Conservation (phyloP, 176 grass and related monocot species). For the Ensete ventricosum region DNA sequence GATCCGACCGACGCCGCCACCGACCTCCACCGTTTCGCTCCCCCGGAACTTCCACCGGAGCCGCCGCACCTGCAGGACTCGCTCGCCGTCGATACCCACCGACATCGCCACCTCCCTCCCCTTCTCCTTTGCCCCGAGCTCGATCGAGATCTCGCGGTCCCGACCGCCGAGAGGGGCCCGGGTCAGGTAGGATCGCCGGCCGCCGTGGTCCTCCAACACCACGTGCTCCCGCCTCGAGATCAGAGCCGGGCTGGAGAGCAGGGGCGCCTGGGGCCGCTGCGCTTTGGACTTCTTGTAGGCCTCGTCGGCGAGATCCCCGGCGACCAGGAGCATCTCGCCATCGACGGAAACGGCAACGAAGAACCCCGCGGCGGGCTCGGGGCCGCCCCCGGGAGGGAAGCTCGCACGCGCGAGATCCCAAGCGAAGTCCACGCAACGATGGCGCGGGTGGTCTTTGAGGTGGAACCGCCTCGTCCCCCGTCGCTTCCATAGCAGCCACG, state of each 20-base stretch:
- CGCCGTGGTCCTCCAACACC: constrained; percentile 5
- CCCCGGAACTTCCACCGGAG: constrained; percentile 26
- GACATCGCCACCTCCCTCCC: constrained; percentile 12
- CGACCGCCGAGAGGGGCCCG: constrained; percentile 3
- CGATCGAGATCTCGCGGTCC: constrained; percentile 15
- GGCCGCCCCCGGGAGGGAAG: constrained; percentile 25
- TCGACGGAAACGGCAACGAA: constrained; percentile 55
- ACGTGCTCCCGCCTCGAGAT: constrained; percentile 21
- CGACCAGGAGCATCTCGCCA: constrained; percentile 56
- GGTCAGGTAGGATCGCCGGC: constrained; percentile 8
- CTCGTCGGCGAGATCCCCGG: constrained; percentile 48
- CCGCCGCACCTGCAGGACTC: constrained; percentile 17
- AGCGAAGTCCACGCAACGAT: constrained; percentile 33
- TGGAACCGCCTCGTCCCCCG: constrained; percentile 40
- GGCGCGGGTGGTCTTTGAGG: constrained; percentile 18
- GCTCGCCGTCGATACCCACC: constrained; percentile 11
- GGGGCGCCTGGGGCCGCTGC: constrained; percentile 11
- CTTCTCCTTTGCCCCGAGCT: constrained; percentile 23
- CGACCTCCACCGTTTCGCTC: constrained; percentile 4
- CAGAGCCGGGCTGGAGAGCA: neutral
- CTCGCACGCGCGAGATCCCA: constrained; percentile 57
- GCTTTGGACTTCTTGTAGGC: constrained; percentile 36
- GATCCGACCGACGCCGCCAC: neutral
- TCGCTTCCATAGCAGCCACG: constrained; percentile 55
- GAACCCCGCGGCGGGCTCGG: constrained; percentile 48